Conservation (phyloP, 2,329 filamentous ascomycete species). For the Alternaria hordeiaustralica region DNA sequence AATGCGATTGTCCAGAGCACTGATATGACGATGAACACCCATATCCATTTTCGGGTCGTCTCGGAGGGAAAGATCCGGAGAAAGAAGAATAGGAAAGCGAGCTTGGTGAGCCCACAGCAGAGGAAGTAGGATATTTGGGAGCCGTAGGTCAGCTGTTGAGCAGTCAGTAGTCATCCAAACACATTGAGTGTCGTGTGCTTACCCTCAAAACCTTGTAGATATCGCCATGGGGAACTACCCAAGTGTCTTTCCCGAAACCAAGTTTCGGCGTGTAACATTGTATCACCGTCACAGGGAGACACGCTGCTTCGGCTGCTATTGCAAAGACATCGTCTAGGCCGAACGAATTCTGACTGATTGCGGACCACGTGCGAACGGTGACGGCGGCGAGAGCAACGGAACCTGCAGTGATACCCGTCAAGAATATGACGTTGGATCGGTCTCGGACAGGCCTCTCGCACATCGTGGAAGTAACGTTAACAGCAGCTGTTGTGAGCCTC, state of each 20-base stretch:
- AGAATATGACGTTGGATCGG: conserved; percentile 5
- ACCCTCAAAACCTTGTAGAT: conserved; percentile 8
- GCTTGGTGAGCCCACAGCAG: conserved; percentile 21
- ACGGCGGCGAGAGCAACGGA: conserved; percentile 36
- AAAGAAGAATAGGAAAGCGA: conserved; percentile 35
- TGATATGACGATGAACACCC: conserved; percentile 17
- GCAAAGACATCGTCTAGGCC: conserved; percentile 20
- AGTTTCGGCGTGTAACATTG: conserved; percentile 12
- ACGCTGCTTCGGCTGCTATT: conserved; percentile 9
- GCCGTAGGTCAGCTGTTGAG: conserved; percentile 14
- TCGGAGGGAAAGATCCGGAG: conserved; percentile 34
- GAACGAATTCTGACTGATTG: conserved; percentile 6
- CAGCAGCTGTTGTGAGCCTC: conserved; percentile 29
- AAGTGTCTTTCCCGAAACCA: conserved; percentile 59
- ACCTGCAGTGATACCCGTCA: conserved; percentile 36
- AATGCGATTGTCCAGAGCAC: conserved; percentile 19
- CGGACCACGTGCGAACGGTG: conserved; percentile 26
- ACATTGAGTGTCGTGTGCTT: background rate
- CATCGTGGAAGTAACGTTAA: conserved; percentile 46
- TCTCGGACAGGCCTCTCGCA: conserved; percentile 47
- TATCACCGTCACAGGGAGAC: conserved; percentile 19
- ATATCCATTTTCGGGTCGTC: conserved; percentile 12
- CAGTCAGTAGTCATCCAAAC: background rate
- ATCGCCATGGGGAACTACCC: conserved; percentile 51
- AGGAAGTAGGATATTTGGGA: conserved; percentile 40